phyloP scores from a whole-genome alignment of 306 rosid species.

The Senna tora region DNA sequence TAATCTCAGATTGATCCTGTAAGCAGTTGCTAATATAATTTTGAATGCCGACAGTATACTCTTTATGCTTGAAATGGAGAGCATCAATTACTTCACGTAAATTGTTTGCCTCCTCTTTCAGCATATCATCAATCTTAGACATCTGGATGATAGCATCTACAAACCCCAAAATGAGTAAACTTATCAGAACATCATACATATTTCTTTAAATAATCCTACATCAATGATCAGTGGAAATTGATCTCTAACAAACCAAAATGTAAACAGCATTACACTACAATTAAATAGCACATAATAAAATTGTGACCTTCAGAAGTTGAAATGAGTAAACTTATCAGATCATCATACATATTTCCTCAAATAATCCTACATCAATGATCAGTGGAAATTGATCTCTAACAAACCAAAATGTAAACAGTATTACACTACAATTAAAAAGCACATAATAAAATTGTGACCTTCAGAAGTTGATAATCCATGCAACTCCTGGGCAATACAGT shows the following conservation, averaged over 20 bases:
- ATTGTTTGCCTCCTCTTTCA: slow-evolving; percentile 68
- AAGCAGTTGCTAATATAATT: slow-evolving; percentile 49
- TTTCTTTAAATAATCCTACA: slow-evolving; percentile 33
- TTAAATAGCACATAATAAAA: slow-evolving; percentile 35
- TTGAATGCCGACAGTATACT: slow-evolving; percentile 59
- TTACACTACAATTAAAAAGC: slow-evolving; percentile 34
- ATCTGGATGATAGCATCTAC: slow-evolving; percentile 70
- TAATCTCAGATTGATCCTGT: slow-evolving; percentile 65
- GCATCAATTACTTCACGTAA: slow-evolving; percentile 57
- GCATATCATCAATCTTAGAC: slow-evolving; percentile 83
- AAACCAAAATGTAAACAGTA: slow-evolving; percentile 1
- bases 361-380: slow-evolving; percentile 32
- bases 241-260: slow-evolving; percentile 11
- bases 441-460: slow-evolving; percentile 59
- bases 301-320: too few species aligned
- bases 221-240: slow-evolving; percentile 7
- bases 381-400: slow-evolving; percentile 1
- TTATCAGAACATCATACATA: slow-evolving; percentile 35
- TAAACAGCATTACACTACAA: slow-evolving; percentile 21
- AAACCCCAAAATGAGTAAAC: slow-evolving; percentile 44
- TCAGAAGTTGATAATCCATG: slow-evolving; percentile 60
- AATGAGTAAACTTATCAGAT: slow-evolving; percentile 38
- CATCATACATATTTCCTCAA: slow-evolving; percentile 33
- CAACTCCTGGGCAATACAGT: slow-evolving; percentile 49
- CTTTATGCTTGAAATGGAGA: slow-evolving; percentile 72